Evolutionary conservation across 116 monocot species (phyloP).

Genomic region (Phalaenopsis hybrid): DNA sequence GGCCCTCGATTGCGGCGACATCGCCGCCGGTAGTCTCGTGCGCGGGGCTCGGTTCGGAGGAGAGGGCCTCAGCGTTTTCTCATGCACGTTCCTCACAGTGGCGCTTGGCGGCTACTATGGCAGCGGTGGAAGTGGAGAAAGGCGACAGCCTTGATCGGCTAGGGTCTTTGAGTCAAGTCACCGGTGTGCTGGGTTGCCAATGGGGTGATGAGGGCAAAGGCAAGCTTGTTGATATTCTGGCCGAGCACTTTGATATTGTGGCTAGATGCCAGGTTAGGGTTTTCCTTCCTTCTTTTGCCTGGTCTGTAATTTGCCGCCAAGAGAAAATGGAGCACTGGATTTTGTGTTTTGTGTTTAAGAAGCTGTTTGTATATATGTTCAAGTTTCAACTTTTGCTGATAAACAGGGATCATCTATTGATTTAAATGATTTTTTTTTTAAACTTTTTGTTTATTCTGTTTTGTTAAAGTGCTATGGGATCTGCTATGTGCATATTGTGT

Average conservation of each 20-base stretch:
- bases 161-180: constrained; percentile 51
- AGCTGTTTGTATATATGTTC: background rate
- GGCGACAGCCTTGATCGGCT: constrained; percentile 25
- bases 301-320: background rate
- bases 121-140: constrained; percentile 8
- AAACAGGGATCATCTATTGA: no score
- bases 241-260: constrained; percentile 54
- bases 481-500: background rate
- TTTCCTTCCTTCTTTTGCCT: background rate
- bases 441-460: no score
- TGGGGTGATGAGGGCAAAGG: constrained; percentile 82
- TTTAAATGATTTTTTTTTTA: no score
- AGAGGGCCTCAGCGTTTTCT: background rate
- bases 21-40: background rate
- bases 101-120: constrained; percentile 14
- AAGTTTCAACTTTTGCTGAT: background rate
- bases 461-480: no score
- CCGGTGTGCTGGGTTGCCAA: constrained; percentile 58
- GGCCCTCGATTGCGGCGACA: background rate
- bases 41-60: background rate
- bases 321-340: background rate
- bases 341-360: background rate
- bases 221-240: constrained; percentile 64
- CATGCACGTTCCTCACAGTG: background rate
- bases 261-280: constrained; percentile 54